Conservation (phyloP, 1,139 yeast genomes). For the Kodamaea arcana region DNA sequence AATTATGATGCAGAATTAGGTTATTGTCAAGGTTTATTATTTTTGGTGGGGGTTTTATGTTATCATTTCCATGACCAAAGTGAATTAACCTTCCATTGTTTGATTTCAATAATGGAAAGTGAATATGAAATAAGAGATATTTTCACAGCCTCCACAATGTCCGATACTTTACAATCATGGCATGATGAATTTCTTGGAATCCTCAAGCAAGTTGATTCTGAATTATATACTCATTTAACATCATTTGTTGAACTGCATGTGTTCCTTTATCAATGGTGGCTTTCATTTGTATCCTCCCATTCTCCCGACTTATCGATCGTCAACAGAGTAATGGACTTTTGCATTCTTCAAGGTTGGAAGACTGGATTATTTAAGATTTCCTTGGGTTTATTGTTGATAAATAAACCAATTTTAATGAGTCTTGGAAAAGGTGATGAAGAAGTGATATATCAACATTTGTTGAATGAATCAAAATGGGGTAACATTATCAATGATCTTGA, state of each 20-base stretch:
- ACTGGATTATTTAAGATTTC: constrained; percentile 59
- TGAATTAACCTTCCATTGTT: constrained; percentile 50
- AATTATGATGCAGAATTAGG: constrained; percentile 68
- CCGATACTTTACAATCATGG: constrained; percentile 53
- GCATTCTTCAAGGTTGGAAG: constrained; percentile 64
- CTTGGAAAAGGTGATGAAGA: constrained; percentile 53
- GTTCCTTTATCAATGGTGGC: constrained; percentile 64
- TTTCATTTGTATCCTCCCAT: constrained; percentile 60
- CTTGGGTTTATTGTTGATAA: constrained; percentile 50
- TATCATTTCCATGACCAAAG: constrained; percentile 46
- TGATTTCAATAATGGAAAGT: constrained; percentile 60
- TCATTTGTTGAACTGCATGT: constrained; percentile 39
- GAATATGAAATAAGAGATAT: constrained; percentile 56
- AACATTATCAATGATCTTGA: constrained; percentile 47
- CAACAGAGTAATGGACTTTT: constrained; percentile 51
- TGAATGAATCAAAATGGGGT: constrained; percentile 56
- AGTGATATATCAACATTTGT: constrained; percentile 55
- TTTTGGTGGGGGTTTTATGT: constrained; percentile 60
- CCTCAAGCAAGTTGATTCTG: constrained; percentile 38
- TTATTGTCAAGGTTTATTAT: constrained; percentile 68
- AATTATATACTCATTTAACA: constrained; percentile 43
- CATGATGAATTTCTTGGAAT: constrained; percentile 49
- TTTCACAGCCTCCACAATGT: constrained; percentile 51
- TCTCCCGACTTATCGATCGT: constrained; percentile 51
- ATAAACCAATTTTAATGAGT: constrained; percentile 48